Percentiles rank a stretch among this genome's conserved stretches.
These are phyloP conservation scores for Setomelanomma holmii DNA, from an alignment of 2,329 filamentous ascomycete species.

Conservation along the genomic window DNA sequence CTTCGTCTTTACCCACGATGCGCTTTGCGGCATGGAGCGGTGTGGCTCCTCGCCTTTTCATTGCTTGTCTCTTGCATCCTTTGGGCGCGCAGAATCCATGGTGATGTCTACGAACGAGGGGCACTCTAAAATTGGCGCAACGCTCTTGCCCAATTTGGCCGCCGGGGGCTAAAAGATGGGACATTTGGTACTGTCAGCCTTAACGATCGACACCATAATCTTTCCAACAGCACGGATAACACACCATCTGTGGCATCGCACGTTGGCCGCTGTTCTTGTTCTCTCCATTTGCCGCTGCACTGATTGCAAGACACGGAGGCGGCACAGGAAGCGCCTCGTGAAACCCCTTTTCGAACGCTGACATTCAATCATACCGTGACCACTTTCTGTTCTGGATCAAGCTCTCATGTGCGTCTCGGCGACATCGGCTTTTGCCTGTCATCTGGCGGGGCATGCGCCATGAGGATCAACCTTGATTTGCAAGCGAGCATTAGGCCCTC, in stretches of 20 bases:
- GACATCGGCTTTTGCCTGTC: slow-evolving; percentile 12
- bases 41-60: slow-evolving; percentile 6
- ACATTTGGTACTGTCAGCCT: slow-evolving; percentile 1
- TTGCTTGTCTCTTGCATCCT: slow-evolving; percentile 1
- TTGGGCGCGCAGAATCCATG: background rate
- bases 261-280: too few species aligned
- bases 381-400: slow-evolving; percentile 23
- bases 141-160: background rate
- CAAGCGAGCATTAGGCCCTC: background rate
- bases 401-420: slow-evolving; percentile 20
- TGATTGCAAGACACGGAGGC: slow-evolving; percentile 5
- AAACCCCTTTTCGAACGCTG: slow-evolving; percentile 22
- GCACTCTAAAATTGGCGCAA: slow-evolving; percentile 8
- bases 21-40: slow-evolving; percentile 5
- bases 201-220: background rate
- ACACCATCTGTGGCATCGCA: background rate
- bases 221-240: background rate
- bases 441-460: background rate
- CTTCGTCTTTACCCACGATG: background rate
- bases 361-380: slow-evolving; percentile 14
- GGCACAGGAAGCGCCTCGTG: slow-evolving; percentile 23
- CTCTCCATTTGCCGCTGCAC: background rate
- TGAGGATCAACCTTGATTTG: background rate
- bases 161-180: background rate
- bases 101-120: background rate